These are phyloP conservation scores for Puccinia novopanici DNA, from an alignment of 1,284 basidiomycete species.

Conservation along the genomic window DNA sequence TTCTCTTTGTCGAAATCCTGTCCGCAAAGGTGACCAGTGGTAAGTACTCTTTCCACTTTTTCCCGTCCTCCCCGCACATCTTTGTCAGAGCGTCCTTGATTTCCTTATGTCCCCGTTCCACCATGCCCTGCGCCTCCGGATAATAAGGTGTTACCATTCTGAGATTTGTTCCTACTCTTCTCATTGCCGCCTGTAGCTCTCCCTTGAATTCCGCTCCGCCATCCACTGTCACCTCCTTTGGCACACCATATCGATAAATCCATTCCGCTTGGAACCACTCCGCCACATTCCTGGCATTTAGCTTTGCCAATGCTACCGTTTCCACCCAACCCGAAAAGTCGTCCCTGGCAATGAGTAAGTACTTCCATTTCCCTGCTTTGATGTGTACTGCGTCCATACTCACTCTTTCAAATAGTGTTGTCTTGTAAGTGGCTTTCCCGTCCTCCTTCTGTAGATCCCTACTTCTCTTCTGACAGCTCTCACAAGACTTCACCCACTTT, in stretches of 20 bases:
- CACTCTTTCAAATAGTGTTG: background rate
- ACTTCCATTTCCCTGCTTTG: constrained; percentile 26
- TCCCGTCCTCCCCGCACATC: constrained; percentile 15
- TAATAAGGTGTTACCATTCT: constrained; percentile 2
- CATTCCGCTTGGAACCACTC: constrained; percentile 15
- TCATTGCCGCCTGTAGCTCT: background rate
- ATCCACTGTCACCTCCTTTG: constrained; percentile 15
- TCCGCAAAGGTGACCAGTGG: constrained; percentile 15
- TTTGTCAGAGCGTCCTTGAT: constrained; percentile 12
- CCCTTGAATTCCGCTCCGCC: background rate
- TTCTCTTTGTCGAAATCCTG: too few species aligned
- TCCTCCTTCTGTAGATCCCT: background rate
- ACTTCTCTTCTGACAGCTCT: background rate
- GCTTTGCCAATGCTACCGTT: background rate
- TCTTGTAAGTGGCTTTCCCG: background rate
- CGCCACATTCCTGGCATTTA: background rate
- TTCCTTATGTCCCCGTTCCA: too few species aligned
- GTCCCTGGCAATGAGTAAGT: constrained; percentile 22
- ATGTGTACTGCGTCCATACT: background rate
- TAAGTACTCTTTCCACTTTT: constrained; percentile 19
- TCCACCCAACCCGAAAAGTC: constrained; percentile 19
- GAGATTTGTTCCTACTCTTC: background rate
- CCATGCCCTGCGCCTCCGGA: too few species aligned
- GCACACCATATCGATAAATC: constrained; percentile 11
- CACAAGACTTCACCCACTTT: background rate